Percentiles rank a stretch among this genome's conserved stretches.
These are phyloP conservation scores for bread wheat (Triticum aestivum) DNA, from an alignment of 176 grass and related monocot species.

Conservation along the genomic window IWGSC_CS_RefSeq_v2.1 NC_057797.1:20012398-20012897, in stretches of 20 bases:
- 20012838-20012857: slow-evolving; percentile 78
- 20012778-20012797: slow-evolving; percentile 27
- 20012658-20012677: background rate
- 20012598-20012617: background rate
- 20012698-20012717: slow-evolving; percentile 77
- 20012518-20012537: slow-evolving; percentile 86
- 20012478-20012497: background rate
- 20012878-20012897: background rate
- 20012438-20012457: background rate
- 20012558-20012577: slow-evolving; percentile 92
- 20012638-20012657: no score
- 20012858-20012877: background rate
- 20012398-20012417: slow-evolving; percentile 79
- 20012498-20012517: slow-evolving; percentile 64
- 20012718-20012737: slow-evolving; percentile 57
- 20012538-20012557: slow-evolving; percentile 66
- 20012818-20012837: slow-evolving; percentile 90
- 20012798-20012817: slow-evolving; percentile 54
- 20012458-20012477: background rate
- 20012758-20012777: slow-evolving; percentile 66
- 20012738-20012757: slow-evolving; percentile 50
- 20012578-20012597: slow-evolving; percentile 56
- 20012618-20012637: background rate
- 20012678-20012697: slow-evolving; percentile 73
- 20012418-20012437: slow-evolving; percentile 53